These are phyloP conservation scores for Macaranga tanarius DNA, from an alignment of 441 rosid genomes.

Conservation along the genomic window DNA sequence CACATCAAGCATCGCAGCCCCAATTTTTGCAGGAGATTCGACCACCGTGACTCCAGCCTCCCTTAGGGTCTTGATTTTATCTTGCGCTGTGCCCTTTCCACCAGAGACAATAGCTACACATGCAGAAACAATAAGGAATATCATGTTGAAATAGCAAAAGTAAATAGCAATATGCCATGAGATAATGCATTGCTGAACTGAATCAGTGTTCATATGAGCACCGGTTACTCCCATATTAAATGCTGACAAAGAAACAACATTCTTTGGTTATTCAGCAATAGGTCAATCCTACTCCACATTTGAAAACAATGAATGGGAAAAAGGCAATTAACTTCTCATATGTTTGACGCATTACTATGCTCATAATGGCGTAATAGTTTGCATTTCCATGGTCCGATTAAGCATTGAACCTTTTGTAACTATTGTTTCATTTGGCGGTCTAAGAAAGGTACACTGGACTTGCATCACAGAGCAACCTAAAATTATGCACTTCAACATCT, in stretches of 20 bases:
- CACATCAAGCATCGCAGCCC: constrained; percentile 70
- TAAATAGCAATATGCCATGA: background rate
- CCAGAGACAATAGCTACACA: constrained; percentile 87
- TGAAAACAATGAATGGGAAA: background rate
- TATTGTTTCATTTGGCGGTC: background rate
- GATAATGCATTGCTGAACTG: background rate
- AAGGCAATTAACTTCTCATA: background rate
- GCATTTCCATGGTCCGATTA: background rate
- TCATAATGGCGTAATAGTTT: background rate
- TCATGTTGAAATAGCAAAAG: background rate
- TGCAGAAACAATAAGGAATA: background rate
- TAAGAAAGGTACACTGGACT: background rate
- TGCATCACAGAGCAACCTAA: background rate
- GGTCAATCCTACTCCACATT: background rate
- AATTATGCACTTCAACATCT: background rate
- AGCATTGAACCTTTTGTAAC: background rate
- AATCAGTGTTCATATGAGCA: background rate
- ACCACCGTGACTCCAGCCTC: constrained; percentile 95
- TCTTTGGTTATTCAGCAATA: background rate
- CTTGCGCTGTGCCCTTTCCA: constrained; percentile 97
- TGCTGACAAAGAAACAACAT: background rate
- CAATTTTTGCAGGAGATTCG: constrained; percentile 95
- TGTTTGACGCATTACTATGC: background rate
- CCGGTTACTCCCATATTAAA: background rate
- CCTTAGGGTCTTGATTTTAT: constrained; percentile 72